Base-by-base conservation (phyloP, 73 alveolate genomes). In the Tetrahymena borealis region DNA sequence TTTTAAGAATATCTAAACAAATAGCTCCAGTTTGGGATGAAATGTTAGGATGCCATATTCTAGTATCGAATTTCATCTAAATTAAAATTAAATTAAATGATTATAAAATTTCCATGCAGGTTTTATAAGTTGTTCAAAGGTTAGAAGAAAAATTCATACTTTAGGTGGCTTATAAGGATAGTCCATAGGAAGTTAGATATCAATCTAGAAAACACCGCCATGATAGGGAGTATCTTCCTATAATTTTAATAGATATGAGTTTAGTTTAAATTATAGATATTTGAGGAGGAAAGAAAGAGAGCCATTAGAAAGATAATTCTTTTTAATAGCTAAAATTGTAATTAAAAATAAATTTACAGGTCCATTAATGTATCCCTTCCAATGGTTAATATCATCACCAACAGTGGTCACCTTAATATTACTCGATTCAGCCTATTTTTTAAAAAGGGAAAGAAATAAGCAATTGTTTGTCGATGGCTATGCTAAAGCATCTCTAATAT, bases 151-250 rank as follows among this genome's bases (percentile, higher is more conserved):
- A 24, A 2, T 24, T 13, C 28, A 24, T 60, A 60, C 85, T 91
- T 97, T 97, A 28, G 99, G 99, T 15, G 99, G 99, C 96, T 98
- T 98, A 95, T 97, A 98, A 39, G 99, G 99, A 90, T 98, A 98
- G 60, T 98, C 99, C 15, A 92, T 95, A 40, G 99, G 99, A 39
- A 98, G 97, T 39, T 94, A 94, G 38, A 98, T 98, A 90, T 98
- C 99, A 11, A 98, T 94, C 39, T 91, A 78, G 93, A 98, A 98
- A 42, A 91, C 95, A 37, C 99, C 99, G 28, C 98, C 98, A 32
- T 93, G 97, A 91, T 97, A 98, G 91, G 98, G 96, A 13, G 99
- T 96, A 90, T 98, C 99, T 91, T 91, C 85, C 85, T 60, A 15
- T 60, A 15, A 60, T 60, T n/a, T n/a, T n/a, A n/a, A 20, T 60